Percentiles rank a stretch among this genome's conserved stretches.
phyloP scores from a whole-genome alignment of 2,329 filamentous ascomycete genomes.

The Fusarium musae region DNA sequence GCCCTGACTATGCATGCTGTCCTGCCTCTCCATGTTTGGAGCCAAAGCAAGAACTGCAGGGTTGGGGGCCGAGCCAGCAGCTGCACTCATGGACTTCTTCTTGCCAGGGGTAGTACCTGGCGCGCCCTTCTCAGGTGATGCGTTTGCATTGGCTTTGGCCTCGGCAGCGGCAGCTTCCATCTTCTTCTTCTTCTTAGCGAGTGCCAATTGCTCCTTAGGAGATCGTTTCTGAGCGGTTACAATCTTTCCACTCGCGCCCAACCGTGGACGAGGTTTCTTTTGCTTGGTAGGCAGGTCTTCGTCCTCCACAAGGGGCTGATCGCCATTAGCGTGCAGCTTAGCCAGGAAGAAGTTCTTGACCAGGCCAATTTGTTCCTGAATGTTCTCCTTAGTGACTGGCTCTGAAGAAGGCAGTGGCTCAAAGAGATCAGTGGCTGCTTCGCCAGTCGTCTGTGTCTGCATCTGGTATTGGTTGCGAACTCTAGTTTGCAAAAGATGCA shows the following conservation, averaged over 20 bases:
- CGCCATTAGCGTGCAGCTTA: conserved; percentile 84
- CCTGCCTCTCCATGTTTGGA: conserved; percentile 67
- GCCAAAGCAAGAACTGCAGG: conserved; percentile 54
- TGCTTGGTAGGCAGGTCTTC: conserved; percentile 95
- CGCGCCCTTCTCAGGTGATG: conserved; percentile 49
- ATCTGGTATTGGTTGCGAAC: conserved; percentile 87
- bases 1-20: conserved; percentile 68
- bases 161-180: conserved; percentile 69
- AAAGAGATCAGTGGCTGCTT: conserved; percentile 71
- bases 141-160: conserved; percentile 54
- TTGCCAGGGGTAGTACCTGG: conserved; percentile 60
- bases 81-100: conserved; percentile 59
- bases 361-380: conserved; percentile 84
- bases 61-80: conserved; percentile 53
- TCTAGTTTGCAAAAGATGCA: conserved; percentile 92
- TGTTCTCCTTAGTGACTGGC: conserved; percentile 80
- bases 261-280: conserved; percentile 74
- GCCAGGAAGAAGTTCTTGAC: conserved; percentile 91
- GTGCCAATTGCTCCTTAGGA: conserved; percentile 81
- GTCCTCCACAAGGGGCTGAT: conserved; percentile 89
- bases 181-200: conserved; percentile 91
- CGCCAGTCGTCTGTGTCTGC: conserved; percentile 72
- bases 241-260: conserved; percentile 83
- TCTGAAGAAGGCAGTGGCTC: conserved; percentile 76
- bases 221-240: conserved; percentile 85